Conservation (phyloP, 345 rosid species). For the Eucalyptus pumila region DNA sequence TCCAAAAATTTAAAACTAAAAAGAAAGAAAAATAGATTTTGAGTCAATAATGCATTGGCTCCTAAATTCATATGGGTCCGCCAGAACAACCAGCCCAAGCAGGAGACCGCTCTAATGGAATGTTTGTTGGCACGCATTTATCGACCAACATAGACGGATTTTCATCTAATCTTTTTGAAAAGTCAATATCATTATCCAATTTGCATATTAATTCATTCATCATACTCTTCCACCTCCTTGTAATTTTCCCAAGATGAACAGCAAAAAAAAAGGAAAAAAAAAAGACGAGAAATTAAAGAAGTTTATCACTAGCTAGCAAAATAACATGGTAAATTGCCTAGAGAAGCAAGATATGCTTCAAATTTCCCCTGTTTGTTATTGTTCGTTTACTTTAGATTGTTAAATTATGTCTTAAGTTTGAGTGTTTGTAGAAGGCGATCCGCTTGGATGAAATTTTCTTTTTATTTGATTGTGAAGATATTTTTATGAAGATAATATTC, state of each 20-base stretch:
- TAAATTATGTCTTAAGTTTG: too few relatives aligned
- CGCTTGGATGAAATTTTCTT: too few relatives aligned
- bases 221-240: neutral
- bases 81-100: neutral
- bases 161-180: neutral
- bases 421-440: fast-evolving
- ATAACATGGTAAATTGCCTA: neutral
- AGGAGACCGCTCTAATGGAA: neutral
- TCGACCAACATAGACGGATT: neutral
- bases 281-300: neutral
- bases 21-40: neutral
- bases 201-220: neutral
- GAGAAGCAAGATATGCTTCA: neutral
- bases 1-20: neutral
- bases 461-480: too few relatives aligned
- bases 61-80: neutral
- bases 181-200: neutral
- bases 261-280: fast-evolving
- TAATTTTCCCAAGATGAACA: neutral
- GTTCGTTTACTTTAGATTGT: too few relatives aligned
- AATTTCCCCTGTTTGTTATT: neutral
- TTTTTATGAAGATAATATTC: too few relatives aligned
- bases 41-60: neutral
- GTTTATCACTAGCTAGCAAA: neutral
- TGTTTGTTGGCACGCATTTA: neutral